Evolutionary conservation across 768 basidiomycete genomes (phyloP), one percentile per base, ranked within the genome.

Genomic region (Royoungia palumana): DNA sequence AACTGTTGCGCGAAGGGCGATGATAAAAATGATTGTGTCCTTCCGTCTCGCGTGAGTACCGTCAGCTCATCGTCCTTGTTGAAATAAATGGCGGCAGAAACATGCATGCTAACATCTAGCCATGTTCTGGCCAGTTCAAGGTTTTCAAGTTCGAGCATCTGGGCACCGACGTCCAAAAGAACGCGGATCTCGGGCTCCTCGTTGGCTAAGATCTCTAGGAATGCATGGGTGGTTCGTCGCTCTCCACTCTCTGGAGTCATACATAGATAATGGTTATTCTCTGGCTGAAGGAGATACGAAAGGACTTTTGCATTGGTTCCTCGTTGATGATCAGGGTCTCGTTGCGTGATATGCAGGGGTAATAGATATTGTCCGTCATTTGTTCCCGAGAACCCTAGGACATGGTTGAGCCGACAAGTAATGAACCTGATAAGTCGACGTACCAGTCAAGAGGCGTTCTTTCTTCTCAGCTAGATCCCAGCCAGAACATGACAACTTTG

Each of bases 151-250:
- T 81, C 78, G 9, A 81, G 60, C 63, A 81, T 75, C 51, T 81
- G 79, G 0, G 79, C 79, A 4, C 79, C 80, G 12, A 81, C 78
- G 37, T 81, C 79, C 14, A 81, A 60, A n/a, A 81, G 59, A 6
- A 81, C 77, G 20, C 67, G 68, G 22, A 80, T 66, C n/a, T 65
- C 58, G 4, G 71, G 73, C 2, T 45, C 44, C 51, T 76, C 68
- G 1, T 48, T n/a, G 11, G 68, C 65, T 4, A 81, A 16, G 17
- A 63, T 47, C 2, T 55, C 16, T n/a, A 77, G 51, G 49, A 68
- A 46, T 13, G 56, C 19, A 0, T 8, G 9, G 0, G 69, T 47
- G 6, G 44, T 52, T 16, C 47, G 53, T 19, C 65, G 53, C 14
- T 41, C 35, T 11, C 66, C 56, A 8, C 45, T 44, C 13, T 37